Conservation (phyloP, 2,329 filamentous ascomycete species). For the Aspergillus thermomutatus region DNA sequence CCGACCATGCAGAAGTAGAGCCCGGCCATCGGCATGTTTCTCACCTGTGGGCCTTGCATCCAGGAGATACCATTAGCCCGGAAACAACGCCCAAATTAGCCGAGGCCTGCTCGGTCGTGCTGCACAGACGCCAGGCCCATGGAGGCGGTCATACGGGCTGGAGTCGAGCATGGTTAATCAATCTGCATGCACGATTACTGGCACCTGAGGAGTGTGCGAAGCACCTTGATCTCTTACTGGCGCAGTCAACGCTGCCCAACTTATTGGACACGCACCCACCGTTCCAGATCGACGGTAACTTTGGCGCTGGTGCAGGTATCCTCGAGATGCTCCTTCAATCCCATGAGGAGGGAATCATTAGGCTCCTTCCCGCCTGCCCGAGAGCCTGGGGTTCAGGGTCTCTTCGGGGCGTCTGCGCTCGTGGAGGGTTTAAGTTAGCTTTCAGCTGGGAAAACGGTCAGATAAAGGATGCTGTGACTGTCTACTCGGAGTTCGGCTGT, state of each 20-base stretch:
- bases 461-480: conserved; percentile 13
- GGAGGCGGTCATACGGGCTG: conserved; percentile 52
- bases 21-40: conserved; percentile 52
- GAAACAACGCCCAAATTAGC: conserved; percentile 30
- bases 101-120: conserved; percentile 24
- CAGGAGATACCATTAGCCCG: conserved; percentile 40
- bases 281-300: conserved; percentile 53
- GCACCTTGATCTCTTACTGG: conserved; percentile 40
- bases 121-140: conserved; percentile 29
- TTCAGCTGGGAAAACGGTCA: conserved; percentile 35
- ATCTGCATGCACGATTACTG: conserved; percentile 47
- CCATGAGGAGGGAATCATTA: conserved; percentile 31
- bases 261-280: conserved; percentile 46
- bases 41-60: conserved; percentile 50
- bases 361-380: conserved; percentile 40
- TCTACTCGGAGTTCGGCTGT: conserved; percentile 14
- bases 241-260: conserved; percentile 44
- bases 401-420: conserved; percentile 33
- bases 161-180: conserved; percentile 52
- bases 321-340: conserved; percentile 46
- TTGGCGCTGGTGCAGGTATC: conserved; percentile 48
- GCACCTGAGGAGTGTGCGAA: conserved; percentile 36
- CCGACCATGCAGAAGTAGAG: conserved; percentile 40
- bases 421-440: conserved; percentile 37
- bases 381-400: conserved; percentile 32